Conservation (phyloP, 768 basidiomycete genomes). For the Lactifluus rugatus region DNA sequence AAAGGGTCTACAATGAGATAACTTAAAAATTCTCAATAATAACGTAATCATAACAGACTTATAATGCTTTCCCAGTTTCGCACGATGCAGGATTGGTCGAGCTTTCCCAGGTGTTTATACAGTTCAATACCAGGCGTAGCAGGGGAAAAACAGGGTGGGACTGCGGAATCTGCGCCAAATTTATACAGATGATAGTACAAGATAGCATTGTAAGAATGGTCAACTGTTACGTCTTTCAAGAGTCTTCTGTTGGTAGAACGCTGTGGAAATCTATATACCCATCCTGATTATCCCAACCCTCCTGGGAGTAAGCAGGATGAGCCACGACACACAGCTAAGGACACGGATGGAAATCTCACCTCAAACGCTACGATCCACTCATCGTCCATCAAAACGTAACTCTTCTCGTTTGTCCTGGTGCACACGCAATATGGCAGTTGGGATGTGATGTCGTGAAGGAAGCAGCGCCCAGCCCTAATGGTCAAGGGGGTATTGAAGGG, state of each 20-base stretch:
- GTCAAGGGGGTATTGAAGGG: neutral
- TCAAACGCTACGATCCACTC: conserved; percentile 15
- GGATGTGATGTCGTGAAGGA: conserved; percentile 6
- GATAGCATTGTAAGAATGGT: no score
- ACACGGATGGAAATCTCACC: neutral
- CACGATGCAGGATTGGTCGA: no score
- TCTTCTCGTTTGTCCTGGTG: neutral
- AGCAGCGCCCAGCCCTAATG: conserved; percentile 3
- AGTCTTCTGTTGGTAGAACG: conserved; percentile 83
- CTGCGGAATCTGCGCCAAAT: no score
- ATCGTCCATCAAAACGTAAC: conserved; percentile 12
- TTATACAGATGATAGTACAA: no score
- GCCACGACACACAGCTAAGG: neutral
- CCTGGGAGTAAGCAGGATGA: neutral
- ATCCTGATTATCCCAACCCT: conserved; percentile 12
- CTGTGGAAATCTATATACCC: conserved; percentile 14
- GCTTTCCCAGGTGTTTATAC: no score
- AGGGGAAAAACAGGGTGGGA: no score
- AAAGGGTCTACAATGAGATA: no score
- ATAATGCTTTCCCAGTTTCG: no score
- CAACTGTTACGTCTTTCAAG: conserved; percentile 79
- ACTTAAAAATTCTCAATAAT: no score
- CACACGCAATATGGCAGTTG: conserved; percentile 3
- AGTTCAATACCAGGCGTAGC: no score
- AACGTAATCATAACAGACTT: no score